phyloP scores from a whole-genome alignment of 768 basidiomycete genomes.

The Naematelia aurantialba region DNA sequence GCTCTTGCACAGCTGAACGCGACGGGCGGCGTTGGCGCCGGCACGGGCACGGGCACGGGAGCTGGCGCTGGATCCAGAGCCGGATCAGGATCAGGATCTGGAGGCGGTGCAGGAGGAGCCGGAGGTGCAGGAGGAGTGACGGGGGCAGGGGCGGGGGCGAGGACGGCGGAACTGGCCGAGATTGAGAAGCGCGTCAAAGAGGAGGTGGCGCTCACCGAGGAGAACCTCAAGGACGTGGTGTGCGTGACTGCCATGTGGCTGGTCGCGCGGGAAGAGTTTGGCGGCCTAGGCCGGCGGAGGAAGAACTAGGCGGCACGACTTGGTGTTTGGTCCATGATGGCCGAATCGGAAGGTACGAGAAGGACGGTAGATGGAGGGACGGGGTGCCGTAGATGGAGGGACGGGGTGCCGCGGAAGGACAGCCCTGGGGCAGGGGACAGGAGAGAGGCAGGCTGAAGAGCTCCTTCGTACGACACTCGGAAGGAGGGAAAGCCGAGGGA shows the following conservation, averaged over 20 bases:
- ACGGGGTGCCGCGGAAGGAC: too few species aligned
- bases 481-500: too few species aligned
- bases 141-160: not conserved
- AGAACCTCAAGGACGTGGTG: slow-evolving; percentile 90
- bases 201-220: slow-evolving; percentile 69
- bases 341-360: not conserved
- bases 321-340: not conserved
- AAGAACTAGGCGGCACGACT: slow-evolving; percentile 59
- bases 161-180: not conserved
- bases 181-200: slow-evolving; percentile 17
- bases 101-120: not conserved
- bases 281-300: slow-evolving; percentile 70
- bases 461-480: too few species aligned
- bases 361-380: not conserved
- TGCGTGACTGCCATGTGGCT: slow-evolving; percentile 86
- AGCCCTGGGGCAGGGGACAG: too few species aligned
- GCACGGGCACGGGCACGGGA: slow-evolving; percentile 1
- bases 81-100: too few species aligned
- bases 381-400: too few species aligned
- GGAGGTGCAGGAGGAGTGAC: not conserved
- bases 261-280: slow-evolving; percentile 86
- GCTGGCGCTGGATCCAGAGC: not conserved
- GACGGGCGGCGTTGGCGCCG: slow-evolving; percentile 11
- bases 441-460: too few species aligned
- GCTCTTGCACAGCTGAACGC: slow-evolving; percentile 54